A percentile compares a stretch with the other conserved stretches of the same genome.
phyloP scores from a whole-genome alignment of 1,139 yeast species.

The Kodamaea derodonti region DNA sequence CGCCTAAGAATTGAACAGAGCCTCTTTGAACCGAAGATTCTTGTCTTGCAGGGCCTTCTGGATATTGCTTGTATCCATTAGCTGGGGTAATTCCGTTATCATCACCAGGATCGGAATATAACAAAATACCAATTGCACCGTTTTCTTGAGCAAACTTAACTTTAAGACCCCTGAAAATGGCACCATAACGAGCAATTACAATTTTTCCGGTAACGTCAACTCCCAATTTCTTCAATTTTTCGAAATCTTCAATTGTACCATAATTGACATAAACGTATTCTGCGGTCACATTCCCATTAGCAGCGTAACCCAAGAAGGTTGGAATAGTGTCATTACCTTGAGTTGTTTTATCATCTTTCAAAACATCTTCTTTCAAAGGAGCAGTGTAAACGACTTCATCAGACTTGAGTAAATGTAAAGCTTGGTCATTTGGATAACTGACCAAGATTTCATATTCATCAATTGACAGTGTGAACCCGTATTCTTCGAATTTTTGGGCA shows the following conservation, averaged over 20 bases:
- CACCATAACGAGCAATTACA: conserved; percentile 40
- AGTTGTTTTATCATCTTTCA: conserved; percentile 70
- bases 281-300: conserved; percentile 47
- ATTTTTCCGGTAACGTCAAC: conserved; percentile 41
- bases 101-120: conserved; percentile 45
- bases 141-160: conserved; percentile 48
- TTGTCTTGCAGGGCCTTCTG: conserved; percentile 46
- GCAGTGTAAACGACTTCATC: conserved; percentile 51
- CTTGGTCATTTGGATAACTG: conserved; percentile 48
- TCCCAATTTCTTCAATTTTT: conserved; percentile 25
- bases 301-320: conserved; percentile 45
- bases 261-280: conserved; percentile 42
- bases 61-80: conserved; percentile 43
- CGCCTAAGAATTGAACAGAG: conserved; percentile 73
- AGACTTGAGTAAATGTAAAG: conserved; percentile 33
- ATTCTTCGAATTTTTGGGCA: conserved; percentile 29
- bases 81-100: conserved; percentile 41
- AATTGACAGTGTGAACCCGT: conserved; percentile 49
- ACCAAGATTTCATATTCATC: conserved; percentile 58
- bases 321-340: conserved; percentile 41
- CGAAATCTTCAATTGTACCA: conserved; percentile 38
- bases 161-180: conserved; percentile 42
- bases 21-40: conserved; percentile 57
- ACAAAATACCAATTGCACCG: conserved; percentile 43
- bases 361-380: conserved; percentile 63